Evolutionary conservation across 108 stramenopile genomes (phyloP), one percentile per base, ranked within the genome.

Genomic region (Epithemia pelagica): DNA sequence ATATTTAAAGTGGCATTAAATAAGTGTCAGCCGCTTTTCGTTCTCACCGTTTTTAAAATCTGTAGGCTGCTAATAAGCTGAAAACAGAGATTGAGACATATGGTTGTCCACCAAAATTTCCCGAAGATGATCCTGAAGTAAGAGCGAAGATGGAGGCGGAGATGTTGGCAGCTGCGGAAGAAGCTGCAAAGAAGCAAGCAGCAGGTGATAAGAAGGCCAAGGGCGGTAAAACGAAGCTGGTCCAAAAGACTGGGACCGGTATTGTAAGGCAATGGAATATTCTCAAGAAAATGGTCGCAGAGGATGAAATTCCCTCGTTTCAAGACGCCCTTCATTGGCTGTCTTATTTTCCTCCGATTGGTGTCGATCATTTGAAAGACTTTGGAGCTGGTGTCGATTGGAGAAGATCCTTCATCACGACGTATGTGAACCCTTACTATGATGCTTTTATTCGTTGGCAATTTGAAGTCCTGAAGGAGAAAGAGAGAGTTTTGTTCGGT

Each of bases 371-470:
- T 67, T 73, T 99, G 68, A 80, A 90, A 61, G 72, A 74, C 29
- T 97, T 99, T 70, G 98, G 98, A 33, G 72, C 78, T 8, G 86
- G 88, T 58, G 89, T 97, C 5, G 97, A 99, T 82, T 99, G 98
- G 98, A 61, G 98, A 52, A 84, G 98, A 22, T 72, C 90, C 27
- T 99, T 99, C 77, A 97, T 99, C 68, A 99, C 98, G n/a, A 99
- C 98, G 0, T 76, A 82, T 0, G 92, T 90, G 52, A 99, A 98
- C 73, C 96, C 94, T 0, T 97, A 95, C 74, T 99, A 97, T 78
- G 98, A 99, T 72, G 91, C 93, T 22, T 96, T 96, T 70, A 90
- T 98, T 64, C 85, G 91, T 53, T 96, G 95, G 95, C 97, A 98
- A 78, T 97, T 97, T 74, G 83, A 95, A 68, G 87, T 84, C 24